A percentile compares a stretch with the other conserved stretches of the same genome.
phyloP scores from a whole-genome alignment of 1,284 basidiomycete species.

The Boletus holoroseus region DNA sequence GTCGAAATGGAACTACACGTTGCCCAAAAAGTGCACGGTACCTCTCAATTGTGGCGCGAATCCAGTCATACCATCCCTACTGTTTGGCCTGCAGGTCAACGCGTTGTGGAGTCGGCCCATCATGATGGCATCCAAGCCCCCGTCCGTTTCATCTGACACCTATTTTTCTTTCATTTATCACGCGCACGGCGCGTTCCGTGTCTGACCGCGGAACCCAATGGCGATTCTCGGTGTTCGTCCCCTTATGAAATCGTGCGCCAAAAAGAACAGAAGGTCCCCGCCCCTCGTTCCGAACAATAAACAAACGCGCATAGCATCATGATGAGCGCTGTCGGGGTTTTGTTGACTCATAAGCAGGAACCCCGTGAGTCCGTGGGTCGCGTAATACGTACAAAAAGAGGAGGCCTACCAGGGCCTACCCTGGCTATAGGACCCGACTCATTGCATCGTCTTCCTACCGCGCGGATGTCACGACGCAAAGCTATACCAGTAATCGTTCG shows the following conservation, averaged over 20 bases:
- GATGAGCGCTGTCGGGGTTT: conserved; percentile 23
- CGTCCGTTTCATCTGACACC: conserved; percentile 21
- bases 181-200: conserved; percentile 17
- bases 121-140: conserved; percentile 7
- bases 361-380: conserved; percentile 7
- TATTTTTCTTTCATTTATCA: conserved; percentile 5
- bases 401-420: neutral
- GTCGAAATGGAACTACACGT: neutral
- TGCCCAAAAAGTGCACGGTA: neutral
- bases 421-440: conserved; percentile 7
- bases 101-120: conserved; percentile 15
- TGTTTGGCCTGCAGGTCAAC: conserved; percentile 21
- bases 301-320: neutral
- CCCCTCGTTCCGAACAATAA: conserved; percentile 8
- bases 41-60: conserved; percentile 12
- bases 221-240: neutral
- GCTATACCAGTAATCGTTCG: conserved; percentile 15
- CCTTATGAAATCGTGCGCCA: conserved; percentile 9
- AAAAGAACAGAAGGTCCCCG: neutral
- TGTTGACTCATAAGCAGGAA: conserved; percentile 7
- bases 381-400: conserved; percentile 26
- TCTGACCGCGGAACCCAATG: conserved; percentile 16
- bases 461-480: conserved; percentile 23
- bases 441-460: conserved; percentile 11
- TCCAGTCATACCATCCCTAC: conserved; percentile 12